Percentiles rank a stretch among this genome's conserved stretches.
These are phyloP conservation scores for Fusarium verticillioides DNA, from an alignment of 2,329 filamentous ascomycete genomes.

Conservation along the genomic window DNA sequence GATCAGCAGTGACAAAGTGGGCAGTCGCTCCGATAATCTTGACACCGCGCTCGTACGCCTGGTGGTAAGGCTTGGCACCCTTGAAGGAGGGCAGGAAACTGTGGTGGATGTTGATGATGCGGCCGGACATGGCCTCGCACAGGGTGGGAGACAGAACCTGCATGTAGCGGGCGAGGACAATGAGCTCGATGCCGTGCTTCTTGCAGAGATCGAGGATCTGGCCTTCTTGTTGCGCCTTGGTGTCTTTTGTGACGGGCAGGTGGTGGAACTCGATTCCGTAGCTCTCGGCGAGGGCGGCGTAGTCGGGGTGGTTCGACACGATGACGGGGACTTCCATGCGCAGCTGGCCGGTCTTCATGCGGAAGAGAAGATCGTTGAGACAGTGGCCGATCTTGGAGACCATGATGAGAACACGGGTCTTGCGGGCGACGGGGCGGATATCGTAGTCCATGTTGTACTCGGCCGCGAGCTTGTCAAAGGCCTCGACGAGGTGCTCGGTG, in stretches of 20 bases:
- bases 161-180: constrained; percentile 89
- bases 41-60: constrained; percentile 85
- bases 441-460: constrained; percentile 77
- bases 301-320: constrained; percentile 85
- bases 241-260: constrained; percentile 81
- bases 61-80: constrained; percentile 88
- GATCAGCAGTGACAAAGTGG: constrained; percentile 85
- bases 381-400: constrained; percentile 91
- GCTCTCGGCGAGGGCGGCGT: constrained; percentile 72
- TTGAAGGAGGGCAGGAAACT: constrained; percentile 89
- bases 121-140: constrained; percentile 82
- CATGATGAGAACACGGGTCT: constrained; percentile 85
- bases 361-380: constrained; percentile 85
- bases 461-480: constrained; percentile 70
- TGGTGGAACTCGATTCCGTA: constrained; percentile 85
- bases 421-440: constrained; percentile 73
- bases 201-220: constrained; percentile 76
- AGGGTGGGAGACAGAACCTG: constrained; percentile 81
- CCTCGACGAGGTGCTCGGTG: constrained; percentile 62
- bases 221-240: constrained; percentile 78
- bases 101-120: constrained; percentile 94
- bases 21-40: constrained; percentile 90
- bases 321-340: constrained; percentile 80
- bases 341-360: constrained; percentile 78
- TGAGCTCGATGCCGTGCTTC: constrained; percentile 77